phyloP scores from a whole-genome alignment of 257 asterid species.

The Cinchona pubescens region DNA sequence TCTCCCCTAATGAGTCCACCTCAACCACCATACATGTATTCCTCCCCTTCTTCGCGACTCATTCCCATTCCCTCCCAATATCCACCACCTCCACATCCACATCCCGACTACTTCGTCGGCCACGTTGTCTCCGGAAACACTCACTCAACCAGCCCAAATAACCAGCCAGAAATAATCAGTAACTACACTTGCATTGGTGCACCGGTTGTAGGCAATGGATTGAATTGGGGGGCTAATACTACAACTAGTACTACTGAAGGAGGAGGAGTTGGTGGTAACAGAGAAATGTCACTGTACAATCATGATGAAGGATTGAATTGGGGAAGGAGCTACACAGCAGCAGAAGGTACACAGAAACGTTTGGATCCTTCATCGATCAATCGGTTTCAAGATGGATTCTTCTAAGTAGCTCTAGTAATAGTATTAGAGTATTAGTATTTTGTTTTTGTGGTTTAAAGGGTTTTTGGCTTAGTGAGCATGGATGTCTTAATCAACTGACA shows the following conservation, averaged over 20 bases:
- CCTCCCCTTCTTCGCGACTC: conserved; percentile 52
- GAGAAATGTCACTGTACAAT: conserved; percentile 33
- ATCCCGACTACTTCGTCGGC: conserved; percentile 57
- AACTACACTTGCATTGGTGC: conserved; percentile 84
- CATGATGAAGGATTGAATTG: conserved; percentile 19
- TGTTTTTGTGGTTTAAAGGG: conserved; percentile 1
- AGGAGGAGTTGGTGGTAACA: conserved; percentile 27
- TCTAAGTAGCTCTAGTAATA: background rate
- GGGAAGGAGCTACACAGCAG: conserved; percentile 19
- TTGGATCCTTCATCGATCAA: conserved; percentile 38
- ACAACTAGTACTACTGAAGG: conserved; percentile 11
- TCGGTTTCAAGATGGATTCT: conserved; percentile 57
- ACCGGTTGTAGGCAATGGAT: conserved; percentile 52
- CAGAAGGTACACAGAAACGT: conserved; percentile 15
- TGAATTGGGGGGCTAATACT: too few relatives aligned
- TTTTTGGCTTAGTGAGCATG: conserved; percentile 35
- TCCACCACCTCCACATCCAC: conserved; percentile 12
- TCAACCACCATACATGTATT: conserved; percentile 39
- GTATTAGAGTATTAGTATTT: background rate
- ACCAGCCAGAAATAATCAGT: conserved; percentile 14
- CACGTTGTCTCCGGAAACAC: conserved; percentile 42
- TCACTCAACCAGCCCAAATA: conserved; percentile 19
- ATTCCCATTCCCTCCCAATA: conserved; percentile 50
- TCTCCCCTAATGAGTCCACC: conserved; percentile 27
- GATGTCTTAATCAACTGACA: conserved; percentile 29